Conservation (phyloP, 202 grass and related monocot species). For the Brachypodium distachyon region DNA sequence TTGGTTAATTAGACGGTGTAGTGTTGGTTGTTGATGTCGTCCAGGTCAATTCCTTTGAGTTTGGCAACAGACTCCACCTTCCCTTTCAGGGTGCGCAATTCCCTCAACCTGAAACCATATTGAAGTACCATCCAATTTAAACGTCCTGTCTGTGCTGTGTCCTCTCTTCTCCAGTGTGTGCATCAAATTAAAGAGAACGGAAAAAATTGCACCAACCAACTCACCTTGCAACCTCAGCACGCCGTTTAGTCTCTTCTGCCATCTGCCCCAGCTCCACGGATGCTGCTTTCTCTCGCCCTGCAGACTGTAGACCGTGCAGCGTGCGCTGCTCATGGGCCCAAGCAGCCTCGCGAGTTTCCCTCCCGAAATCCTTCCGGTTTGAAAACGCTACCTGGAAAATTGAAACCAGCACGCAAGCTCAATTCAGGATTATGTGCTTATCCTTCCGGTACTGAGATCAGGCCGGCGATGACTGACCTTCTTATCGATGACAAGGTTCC, state of each 20-base stretch:
- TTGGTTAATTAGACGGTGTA: slow-evolving; percentile 28
- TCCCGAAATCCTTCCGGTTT: slow-evolving; percentile 44
- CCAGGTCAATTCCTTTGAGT: slow-evolving; percentile 37
- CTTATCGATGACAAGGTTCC: slow-evolving; percentile 41
- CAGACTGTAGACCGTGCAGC: slow-evolving; percentile 39
- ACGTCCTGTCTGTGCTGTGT: too few species aligned
- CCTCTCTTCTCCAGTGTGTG: too few species aligned
- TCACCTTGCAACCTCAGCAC: slow-evolving; percentile 46
- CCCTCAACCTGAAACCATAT: slow-evolving; percentile 21
- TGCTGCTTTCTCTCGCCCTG: slow-evolving; percentile 12
- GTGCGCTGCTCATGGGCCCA: slow-evolving; percentile 58
- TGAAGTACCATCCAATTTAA: too few species aligned
- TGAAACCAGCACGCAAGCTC: background rate
- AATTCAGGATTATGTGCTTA: background rate
- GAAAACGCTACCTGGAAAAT: slow-evolving; percentile 43
- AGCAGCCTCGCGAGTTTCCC: slow-evolving; percentile 36
- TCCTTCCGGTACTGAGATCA: background rate
- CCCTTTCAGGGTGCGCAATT: slow-evolving; percentile 49
- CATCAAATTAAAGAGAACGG: too few species aligned
- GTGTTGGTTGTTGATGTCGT: slow-evolving; percentile 49
- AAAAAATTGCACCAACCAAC: background rate
- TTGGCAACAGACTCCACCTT: slow-evolving; percentile 43
- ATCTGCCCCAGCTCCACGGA: slow-evolving; percentile 37
- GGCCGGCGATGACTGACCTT: slow-evolving; percentile 19
- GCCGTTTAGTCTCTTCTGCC: slow-evolving; percentile 44